Evolutionary conservation across 306 rosid species (phyloP), one percentile per base, ranked within the genome.

Genomic region (Cucurbita ficifolia): DNA sequence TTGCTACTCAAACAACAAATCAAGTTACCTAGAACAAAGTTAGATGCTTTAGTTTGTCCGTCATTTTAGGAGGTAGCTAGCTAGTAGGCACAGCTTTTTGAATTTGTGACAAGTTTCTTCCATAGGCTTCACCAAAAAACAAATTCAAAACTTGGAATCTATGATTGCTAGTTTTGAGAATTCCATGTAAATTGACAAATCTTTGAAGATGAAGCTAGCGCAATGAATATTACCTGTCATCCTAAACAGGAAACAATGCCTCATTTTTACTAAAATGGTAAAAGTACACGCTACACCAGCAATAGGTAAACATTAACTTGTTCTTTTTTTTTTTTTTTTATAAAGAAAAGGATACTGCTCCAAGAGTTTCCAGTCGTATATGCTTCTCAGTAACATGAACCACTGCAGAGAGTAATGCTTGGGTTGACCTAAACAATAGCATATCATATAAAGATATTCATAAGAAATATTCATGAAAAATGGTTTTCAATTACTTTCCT

Each of bases 301-400:
- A 19, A 63, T 63, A 16, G 8, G 51, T 1, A 53, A 65, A 63
- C 36, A 74, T 16, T 52, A 61, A 60, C 24, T 40, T 5, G 14
- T 49, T 49, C 5, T 49, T 13, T 4, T 1, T 6, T 29, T 29
- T 29, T 2, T 24, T 29, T 29, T 29, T 29, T 2, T 29, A 29
- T 4, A 17, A 6, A 51, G 29, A 63, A 83, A 85, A 87, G 82
- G 98, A 93, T 93, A 90, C 98, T 38, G 98, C 98, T n/a, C 89
- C 97, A 82, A 93, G 92, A 75, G 86, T 85, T 85, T 93, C 98
- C 82, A 83, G 70, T 14, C 98, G 97, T 74, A 90, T 77, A 83
- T 90, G 94, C 83, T 90, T 93, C 74, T 93, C 98, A 50, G 84
- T 87, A 73, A 90, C 94, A 75, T 90, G 85, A 65, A 76, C 81